Base-by-base conservation (phyloP, 192 early-diverging fungal species). In the Rhizophagus sp. region DNA sequence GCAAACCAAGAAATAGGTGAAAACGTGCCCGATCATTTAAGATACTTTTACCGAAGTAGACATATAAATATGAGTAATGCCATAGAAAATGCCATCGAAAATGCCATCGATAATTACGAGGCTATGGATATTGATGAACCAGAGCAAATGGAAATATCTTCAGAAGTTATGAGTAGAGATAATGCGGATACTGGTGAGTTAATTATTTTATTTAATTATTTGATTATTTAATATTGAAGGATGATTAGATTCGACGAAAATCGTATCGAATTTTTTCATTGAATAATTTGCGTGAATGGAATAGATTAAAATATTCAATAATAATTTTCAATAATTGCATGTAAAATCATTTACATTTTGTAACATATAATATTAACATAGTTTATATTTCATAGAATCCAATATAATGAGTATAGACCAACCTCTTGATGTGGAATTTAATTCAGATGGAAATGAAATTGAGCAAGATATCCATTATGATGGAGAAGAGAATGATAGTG, bases 111-210 rank as follows among this genome's bases (percentile, higher is more conserved):
- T 69, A 15, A 69, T 36, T 22, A 30, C 4, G 67, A 69, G 41
- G 13, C 67, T 3, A 69, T 69, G 67, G 67, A 69, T 34, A 69
- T 69, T 69, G 67, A 69, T 69, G 67, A 41, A 34, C 67, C 67
- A 69, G 34, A 30, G 9, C 30, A 22, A 69, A 22, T 36, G 34
- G 67, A 69, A 36, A 69, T 36, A 57, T 57, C 52, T 41, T 36
- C 67, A 22, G 67, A 36, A 69, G 15, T 22, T 22, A 34, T 36
- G 19, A 36, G 13, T 69, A 69, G 67, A 41, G 67, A 69, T 69
- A 36, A 69, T 36, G 19, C 33, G 8, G 64, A 66, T 25, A 66
- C 24, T 66, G 64, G 64, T 66, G 4, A 33, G 24, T 27, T 27
- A 25, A 64, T 27, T 64, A n/a, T 24, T 27, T 64, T 64, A 27